Evolutionary conservation across 1,284 basidiomycete genomes (phyloP).

Genomic region (Kalmanozyma brasiliensis): DNA sequence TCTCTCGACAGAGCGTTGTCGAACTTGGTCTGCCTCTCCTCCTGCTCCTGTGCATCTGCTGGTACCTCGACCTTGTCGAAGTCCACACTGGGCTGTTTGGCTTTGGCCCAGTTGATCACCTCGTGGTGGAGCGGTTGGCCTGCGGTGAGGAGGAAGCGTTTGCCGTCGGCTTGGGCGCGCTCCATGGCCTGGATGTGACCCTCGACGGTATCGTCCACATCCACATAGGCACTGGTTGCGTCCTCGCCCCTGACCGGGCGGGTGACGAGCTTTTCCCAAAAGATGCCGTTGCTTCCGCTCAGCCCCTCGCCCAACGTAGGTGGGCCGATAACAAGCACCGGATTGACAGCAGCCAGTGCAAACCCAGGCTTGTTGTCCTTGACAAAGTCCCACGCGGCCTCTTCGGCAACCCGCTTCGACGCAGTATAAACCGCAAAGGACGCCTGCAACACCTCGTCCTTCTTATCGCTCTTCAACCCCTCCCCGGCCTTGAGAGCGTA

Average conservation of each 20-base stretch:
- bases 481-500: conserved; percentile 1
- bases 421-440: conserved; percentile 13
- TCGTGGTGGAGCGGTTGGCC: too few species aligned
- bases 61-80: too few species aligned
- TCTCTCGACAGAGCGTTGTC: too few species aligned
- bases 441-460: neutral
- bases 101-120: too few species aligned
- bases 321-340: conserved; percentile 3
- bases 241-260: conserved; percentile 1
- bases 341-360: conserved; percentile 12
- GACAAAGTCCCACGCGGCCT: conserved; percentile 29
- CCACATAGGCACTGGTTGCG: neutral
- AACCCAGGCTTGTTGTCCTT: conserved; percentile 17
- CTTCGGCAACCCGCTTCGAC: conserved; percentile 28
- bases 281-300: conserved; percentile 4
- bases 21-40: too few species aligned
- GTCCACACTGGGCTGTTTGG: too few species aligned
- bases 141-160: too few species aligned
- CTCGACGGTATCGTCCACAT: conserved; percentile 3
- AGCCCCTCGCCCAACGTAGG: neutral
- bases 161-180: too few species aligned
- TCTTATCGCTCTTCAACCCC: neutral
- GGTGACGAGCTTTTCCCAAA: conserved; percentile 1
- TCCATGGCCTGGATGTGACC: conserved; percentile 13
- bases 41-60: too few species aligned